Conservation (phyloP, 768 basidiomycete genomes). For the Tephrocybe rancida region DNA sequence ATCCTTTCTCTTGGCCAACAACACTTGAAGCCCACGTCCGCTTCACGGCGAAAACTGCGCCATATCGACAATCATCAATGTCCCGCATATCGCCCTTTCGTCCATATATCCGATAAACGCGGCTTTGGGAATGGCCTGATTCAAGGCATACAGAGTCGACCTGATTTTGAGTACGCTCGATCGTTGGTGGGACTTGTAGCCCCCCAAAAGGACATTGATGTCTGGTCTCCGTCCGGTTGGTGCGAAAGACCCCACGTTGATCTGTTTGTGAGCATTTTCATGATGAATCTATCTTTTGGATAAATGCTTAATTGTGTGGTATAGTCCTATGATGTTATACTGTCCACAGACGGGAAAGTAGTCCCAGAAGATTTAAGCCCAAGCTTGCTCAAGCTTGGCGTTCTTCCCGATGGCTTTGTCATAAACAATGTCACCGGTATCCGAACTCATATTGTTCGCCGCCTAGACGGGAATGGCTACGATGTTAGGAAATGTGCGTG, state of each 20-base stretch:
- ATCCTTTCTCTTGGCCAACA: constrained; percentile 65
- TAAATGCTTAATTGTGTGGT: not conserved
- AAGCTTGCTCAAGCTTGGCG: constrained; percentile 61
- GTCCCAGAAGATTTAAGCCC: constrained; percentile 74
- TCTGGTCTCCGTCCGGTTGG: constrained; percentile 74
- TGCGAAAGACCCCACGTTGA: constrained; percentile 73
- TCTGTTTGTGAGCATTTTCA: constrained; percentile 58
- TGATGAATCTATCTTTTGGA: not conserved
- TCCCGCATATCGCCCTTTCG: constrained; percentile 61
- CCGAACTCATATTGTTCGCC: constrained; percentile 73
- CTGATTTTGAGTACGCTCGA: constrained; percentile 82
- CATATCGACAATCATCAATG: constrained; percentile 73
- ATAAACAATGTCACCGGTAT: constrained; percentile 80
- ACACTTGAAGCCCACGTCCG: constrained; percentile 58
- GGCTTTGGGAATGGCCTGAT: constrained; percentile 49
- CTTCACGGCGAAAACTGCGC: constrained; percentile 60
- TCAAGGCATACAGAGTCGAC: constrained; percentile 69
- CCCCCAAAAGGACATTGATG: constrained; percentile 48
- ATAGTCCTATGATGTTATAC: constrained; percentile 82
- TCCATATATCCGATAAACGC: constrained; percentile 30
- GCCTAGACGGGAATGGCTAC: constrained; percentile 84
- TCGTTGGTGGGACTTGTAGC: constrained; percentile 60
- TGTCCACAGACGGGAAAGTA: constrained; percentile 58
- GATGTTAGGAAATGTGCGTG: constrained; percentile 83
- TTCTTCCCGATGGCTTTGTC: constrained; percentile 69